Conservation (phyloP, 2,329 filamentous ascomycete species). For the Coleophoma eucalyptorum region DNA sequence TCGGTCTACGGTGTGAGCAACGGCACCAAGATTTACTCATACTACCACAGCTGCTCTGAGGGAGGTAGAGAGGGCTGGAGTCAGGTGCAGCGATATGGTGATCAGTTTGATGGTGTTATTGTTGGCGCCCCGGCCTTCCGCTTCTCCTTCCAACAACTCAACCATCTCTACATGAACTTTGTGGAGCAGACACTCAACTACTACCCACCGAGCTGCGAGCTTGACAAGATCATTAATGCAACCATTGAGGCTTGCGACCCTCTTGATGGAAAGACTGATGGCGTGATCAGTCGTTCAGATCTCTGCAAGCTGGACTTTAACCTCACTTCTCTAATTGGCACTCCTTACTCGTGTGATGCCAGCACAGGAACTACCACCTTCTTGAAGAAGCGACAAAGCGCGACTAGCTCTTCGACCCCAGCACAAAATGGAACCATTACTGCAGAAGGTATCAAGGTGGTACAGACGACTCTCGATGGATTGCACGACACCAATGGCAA, state of each 20-base stretch:
- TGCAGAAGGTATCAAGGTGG: slow-evolving; percentile 28
- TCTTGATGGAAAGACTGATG: slow-evolving; percentile 4
- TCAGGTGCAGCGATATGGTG: slow-evolving; percentile 29
- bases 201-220: slow-evolving; percentile 3
- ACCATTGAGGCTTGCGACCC: slow-evolving; percentile 5
- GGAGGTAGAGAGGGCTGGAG: slow-evolving; percentile 31
- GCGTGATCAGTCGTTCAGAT: slow-evolving; percentile 32
- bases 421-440: slow-evolving; percentile 20
- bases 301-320: slow-evolving; percentile 42
- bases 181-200: slow-evolving; percentile 4
- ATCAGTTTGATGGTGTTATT: slow-evolving; percentile 32
- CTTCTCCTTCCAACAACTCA: slow-evolving; percentile 25
- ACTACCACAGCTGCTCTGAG: slow-evolving; percentile 31
- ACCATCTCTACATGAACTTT: not conserved
- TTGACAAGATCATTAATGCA: slow-evolving; percentile 1
- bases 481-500: slow-evolving; percentile 27
- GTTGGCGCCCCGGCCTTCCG: slow-evolving; percentile 32
- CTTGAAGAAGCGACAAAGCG: not conserved
- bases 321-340: slow-evolving; percentile 38
- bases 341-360: slow-evolving; percentile 36
- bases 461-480: slow-evolving; percentile 29
- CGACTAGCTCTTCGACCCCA: not conserved
- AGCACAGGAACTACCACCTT: slow-evolving; percentile 10
- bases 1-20: slow-evolving; percentile 34
- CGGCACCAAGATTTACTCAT: slow-evolving; percentile 22